These are phyloP conservation scores for Alternaria angustiovoidea DNA, from an alignment of 2,329 filamentous ascomycete species.

Conservation along the genomic window DNA sequence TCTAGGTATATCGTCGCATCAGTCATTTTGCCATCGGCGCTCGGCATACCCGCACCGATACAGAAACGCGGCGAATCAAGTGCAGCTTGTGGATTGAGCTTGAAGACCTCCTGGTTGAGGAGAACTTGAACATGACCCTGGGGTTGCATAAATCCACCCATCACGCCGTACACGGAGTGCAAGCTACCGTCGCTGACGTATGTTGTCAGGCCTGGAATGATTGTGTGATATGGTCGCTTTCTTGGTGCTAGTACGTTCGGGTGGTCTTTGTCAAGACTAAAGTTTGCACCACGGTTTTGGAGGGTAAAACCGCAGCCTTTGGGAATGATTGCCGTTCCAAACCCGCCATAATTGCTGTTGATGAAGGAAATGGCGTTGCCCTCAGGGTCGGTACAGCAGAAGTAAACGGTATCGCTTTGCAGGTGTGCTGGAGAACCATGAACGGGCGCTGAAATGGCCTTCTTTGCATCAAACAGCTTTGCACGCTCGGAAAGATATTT, in stretches of 20 bases:
- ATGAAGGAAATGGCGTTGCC: conserved; percentile 97
- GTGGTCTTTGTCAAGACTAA: conserved; percentile 74
- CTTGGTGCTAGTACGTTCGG: conserved; percentile 81
- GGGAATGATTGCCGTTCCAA: conserved; percentile 88
- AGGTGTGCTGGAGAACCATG: conserved; percentile 81
- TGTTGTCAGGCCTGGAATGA: conserved; percentile 92
- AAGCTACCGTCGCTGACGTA: conserved; percentile 75
- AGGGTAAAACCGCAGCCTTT: conserved; percentile 88
- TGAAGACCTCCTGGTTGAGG: conserved; percentile 85
- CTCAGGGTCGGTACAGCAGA: conserved; percentile 78
- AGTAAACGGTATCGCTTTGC: conserved; percentile 94
- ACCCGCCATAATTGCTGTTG: conserved; percentile 91
- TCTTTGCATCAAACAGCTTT: conserved; percentile 66
- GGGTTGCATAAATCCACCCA: conserved; percentile 99
- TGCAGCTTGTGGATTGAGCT: conserved; percentile 82
- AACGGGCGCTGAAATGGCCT: conserved; percentile 61
- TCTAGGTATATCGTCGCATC: conserved; percentile 78
- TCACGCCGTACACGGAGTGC: conserved; percentile 90
- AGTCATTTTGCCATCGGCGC: conserved; percentile 62
- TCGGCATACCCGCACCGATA: conserved; percentile 77
- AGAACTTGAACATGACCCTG: conserved; percentile 95
- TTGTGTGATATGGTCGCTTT: conserved; percentile 96
- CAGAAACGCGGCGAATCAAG: conserved; percentile 92
- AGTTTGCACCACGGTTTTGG: conserved; percentile 91
- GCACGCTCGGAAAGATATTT: conserved; percentile 76